These are phyloP conservation scores for Rubus parviflorus DNA, from an alignment of 306 rosid species.

Conservation along the genomic window DNA sequence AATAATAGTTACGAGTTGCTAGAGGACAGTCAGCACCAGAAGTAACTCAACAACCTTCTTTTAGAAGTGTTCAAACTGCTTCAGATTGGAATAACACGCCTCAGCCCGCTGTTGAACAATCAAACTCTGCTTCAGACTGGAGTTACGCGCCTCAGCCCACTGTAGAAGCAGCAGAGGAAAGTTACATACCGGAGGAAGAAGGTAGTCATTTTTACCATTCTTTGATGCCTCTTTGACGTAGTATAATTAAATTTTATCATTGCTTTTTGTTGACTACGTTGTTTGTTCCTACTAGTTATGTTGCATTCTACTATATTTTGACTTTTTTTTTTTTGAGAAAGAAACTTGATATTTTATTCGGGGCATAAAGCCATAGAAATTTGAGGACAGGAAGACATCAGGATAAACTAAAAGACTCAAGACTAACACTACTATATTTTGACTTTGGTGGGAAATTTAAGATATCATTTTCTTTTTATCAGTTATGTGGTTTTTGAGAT, in stretches of 20 bases:
- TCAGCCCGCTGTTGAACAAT: slow-evolving; percentile 64
- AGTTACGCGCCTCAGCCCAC: slow-evolving; percentile 47
- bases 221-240: not conserved
- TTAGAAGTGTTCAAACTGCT: slow-evolving; percentile 44
- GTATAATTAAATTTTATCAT: not conserved
- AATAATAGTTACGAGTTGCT: slow-evolving; percentile 66
- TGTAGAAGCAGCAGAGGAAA: slow-evolving; percentile 64
- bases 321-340: too few relatives aligned
- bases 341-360: too few relatives aligned
- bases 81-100: slow-evolving; percentile 64
- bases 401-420: too few relatives aligned
- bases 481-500: not conserved
- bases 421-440: not conserved
- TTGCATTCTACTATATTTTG: not conserved
- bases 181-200: slow-evolving; percentile 68
- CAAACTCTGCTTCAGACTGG: slow-evolving; percentile 38
- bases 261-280: not conserved
- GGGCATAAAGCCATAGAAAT: too few relatives aligned
- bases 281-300: not conserved
- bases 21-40: slow-evolving; percentile 57
- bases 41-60: slow-evolving; percentile 46
- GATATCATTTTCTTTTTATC: not conserved
- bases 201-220: slow-evolving; percentile 43
- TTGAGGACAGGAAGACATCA: too few relatives aligned
- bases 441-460: not conserved